Evolutionary conservation across 2,329 filamentous ascomycete genomes (phyloP).

Genomic region (Aspergillus eucalypticola): DNA sequence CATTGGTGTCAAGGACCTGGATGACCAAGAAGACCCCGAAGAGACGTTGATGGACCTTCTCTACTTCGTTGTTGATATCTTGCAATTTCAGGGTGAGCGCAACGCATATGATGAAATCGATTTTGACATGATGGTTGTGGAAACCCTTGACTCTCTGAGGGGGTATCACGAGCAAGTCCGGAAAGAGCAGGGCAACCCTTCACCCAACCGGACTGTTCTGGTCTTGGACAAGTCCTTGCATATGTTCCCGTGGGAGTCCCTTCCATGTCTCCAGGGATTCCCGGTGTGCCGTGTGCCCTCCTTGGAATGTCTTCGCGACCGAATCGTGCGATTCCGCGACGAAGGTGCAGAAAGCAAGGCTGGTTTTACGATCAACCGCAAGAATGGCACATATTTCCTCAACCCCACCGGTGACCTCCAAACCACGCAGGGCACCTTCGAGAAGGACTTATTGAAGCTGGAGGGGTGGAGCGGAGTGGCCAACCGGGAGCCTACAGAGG

Average conservation of each 20-base stretch:
- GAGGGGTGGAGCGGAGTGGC: slow-evolving; percentile 67
- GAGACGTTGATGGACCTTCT: slow-evolving; percentile 88
- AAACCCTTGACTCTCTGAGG: slow-evolving; percentile 79
- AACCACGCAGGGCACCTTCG: slow-evolving; percentile 75
- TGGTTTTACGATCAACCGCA: slow-evolving; percentile 55
- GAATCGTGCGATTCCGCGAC: slow-evolving; percentile 60
- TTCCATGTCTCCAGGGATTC: slow-evolving; percentile 77
- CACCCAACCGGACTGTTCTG: slow-evolving; percentile 71
- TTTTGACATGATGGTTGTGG: slow-evolving; percentile 86
- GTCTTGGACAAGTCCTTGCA: slow-evolving; percentile 91
- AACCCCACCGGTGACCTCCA: slow-evolving; percentile 85
- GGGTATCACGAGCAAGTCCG: slow-evolving; percentile 65
- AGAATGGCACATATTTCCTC: slow-evolving; percentile 67
- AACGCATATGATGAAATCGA: slow-evolving; percentile 98
- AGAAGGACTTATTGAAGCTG: slow-evolving; percentile 60
- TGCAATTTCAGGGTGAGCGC: slow-evolving; percentile 93
- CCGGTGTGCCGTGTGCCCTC: slow-evolving; percentile 88
- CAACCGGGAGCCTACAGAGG: slow-evolving; percentile 69
- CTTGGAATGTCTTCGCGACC: slow-evolving; percentile 74
- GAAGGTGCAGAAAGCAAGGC: slow-evolving; percentile 21
- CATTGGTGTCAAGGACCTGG: slow-evolving; percentile 75
- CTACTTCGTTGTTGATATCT: slow-evolving; percentile 93
- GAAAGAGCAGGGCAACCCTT: slow-evolving; percentile 34
- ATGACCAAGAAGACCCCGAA: slow-evolving; percentile 73
- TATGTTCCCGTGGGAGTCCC: slow-evolving; percentile 90